Evolutionary conservation across 2,329 filamentous ascomycete species (phyloP), one percentile per base, ranked within the genome.

Genomic region (Stylonectria norvegica): DNA sequence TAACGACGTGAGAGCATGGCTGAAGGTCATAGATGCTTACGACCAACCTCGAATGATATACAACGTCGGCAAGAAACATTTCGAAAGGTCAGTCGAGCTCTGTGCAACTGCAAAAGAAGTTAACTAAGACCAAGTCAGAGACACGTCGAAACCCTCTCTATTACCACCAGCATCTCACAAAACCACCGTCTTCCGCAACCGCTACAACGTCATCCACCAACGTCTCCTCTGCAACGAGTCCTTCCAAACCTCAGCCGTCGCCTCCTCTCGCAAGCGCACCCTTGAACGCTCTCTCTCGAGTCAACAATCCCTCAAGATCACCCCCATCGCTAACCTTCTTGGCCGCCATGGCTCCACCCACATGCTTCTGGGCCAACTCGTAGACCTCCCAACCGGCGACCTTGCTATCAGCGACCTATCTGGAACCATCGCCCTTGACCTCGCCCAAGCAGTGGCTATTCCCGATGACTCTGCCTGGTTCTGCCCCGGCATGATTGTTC

Each of bases 121-220:
- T 25, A 20, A 20, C 52, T 62, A 40, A 59, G 55, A 35, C 7
- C 12, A 12, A 14, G 28, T 11, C 51, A 84, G 79, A 58, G 75
- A 83, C 37, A 71, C 73, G 4, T 72, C 75, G 10, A 81, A 81
- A 49, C 78, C 86, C 11, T 84, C 84, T 2, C 61, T 91, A 28
- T 72, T 98, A 48, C 89, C 94, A 0, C 71, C 79, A 7, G 81
- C 89, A 12, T 79, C 82, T 5, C 85, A 90, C 58, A 95, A 95
- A 64, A 95, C 89, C 2, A 73, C 81, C 3, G 71, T 93, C 31
- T 96, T 96, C 66, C 81, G 89, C 50, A 90, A 96, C 61, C 79
- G 90, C 48, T 97, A 94, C 63, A 86, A 95, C 55, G 78, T 97
- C 39, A 85, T 97, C 36, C 86, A 96, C 61, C 91, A 97, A 63